Evolutionary conservation across 163 green algal genomes (phyloP), one percentile per base, ranked within the genome.

Genomic region (Volvox carteri): DNA sequence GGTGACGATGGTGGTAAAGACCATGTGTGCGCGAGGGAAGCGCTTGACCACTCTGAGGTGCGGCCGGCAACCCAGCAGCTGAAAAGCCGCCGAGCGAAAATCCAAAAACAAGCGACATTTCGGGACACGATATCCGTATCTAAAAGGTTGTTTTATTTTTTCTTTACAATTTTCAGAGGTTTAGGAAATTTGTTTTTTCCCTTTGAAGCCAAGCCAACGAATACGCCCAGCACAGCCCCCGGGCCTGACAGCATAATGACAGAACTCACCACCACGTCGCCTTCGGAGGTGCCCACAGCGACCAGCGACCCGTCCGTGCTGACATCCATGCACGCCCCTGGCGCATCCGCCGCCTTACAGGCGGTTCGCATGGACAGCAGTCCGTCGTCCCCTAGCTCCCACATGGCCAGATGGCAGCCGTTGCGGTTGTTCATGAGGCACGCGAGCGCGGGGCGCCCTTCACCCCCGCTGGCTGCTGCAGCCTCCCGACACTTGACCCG

Each of bases 291-390:
- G 42, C 90, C 86, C 6, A 91, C 54, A 4, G 86, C 90, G n/a
- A 87, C 72, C 73, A 90, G 46, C 25, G 19, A 33, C 14, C 90
- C 90, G 41, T 91, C 81, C 2, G 30, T 35, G 44, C 75, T 90
- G 19, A 81, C 80, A 35, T 93, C 90, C 60, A 93, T 78, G 90
- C 90, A 93, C 3, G 90, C 73, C n/a, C 80, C 86, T n/a, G 90
- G 65, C 2, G 78, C 18, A 23, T 93, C 86, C 44, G 80, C 35
- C 9, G 79, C 86, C 81, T 78, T 86, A 30, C 52, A 56, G 6
- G 68, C 41, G 11, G 65, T 33, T 18, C 75, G 76, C 74, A 90
- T 76, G 19, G 75, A 81, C 60, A 86, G 56, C 86, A 90, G 58
- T 5, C 86, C 86, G 48, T 80, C 74, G 4, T 70, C 54, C 39